Evolutionary conservation across 177 flowering plant species (phyloP), one percentile per base, ranked within the genome.

Genomic region (Vitis hybrid): DNA sequence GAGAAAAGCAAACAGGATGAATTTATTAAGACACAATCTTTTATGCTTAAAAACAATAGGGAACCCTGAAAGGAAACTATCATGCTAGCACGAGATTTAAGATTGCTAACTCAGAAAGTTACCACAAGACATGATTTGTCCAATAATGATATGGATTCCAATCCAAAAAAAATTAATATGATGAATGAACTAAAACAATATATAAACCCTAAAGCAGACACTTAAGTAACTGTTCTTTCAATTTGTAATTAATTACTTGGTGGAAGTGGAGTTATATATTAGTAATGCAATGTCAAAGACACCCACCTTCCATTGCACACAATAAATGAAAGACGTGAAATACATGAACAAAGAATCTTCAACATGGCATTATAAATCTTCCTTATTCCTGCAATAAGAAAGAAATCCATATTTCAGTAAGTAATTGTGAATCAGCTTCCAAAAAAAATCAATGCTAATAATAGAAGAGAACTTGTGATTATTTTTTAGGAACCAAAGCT

Each of bases 291-390:
- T 39, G 45, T 7, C 45, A 39, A 56, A 58, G 15, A 50, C 14
- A 51, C 57, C 51, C 84, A 91, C 97, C 97, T 89, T 77, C 92
- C 94, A 65, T 71, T 78, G 69, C 86, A 62, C 22, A 84, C 59
- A 63, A 86, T 77, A 56, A 62, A 68, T 56, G 75, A 65, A 65
- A 89, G 80, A 65, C 76, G 87, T 18, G 84, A 31, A 62, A 89
- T 75, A 61, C 81, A 83, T 2, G 81, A 64, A 63, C 75, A 82
- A 56, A 91, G 81, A 60, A 76, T 81, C 86, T 76, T 79, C 86
- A 91, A 69, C 64, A 89, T 50, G n/a, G 65, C 69, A 62, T 48
- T 66, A 64, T 68, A 76, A 57, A 76, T 85, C 76, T 80, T 81
- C 71, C 76, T 82, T 77, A 85, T 76, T 69, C 91, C 97, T 91